Conservation (phyloP, 1,139 yeast species). For the Zygosaccharomyces pseudobailii region DNA sequence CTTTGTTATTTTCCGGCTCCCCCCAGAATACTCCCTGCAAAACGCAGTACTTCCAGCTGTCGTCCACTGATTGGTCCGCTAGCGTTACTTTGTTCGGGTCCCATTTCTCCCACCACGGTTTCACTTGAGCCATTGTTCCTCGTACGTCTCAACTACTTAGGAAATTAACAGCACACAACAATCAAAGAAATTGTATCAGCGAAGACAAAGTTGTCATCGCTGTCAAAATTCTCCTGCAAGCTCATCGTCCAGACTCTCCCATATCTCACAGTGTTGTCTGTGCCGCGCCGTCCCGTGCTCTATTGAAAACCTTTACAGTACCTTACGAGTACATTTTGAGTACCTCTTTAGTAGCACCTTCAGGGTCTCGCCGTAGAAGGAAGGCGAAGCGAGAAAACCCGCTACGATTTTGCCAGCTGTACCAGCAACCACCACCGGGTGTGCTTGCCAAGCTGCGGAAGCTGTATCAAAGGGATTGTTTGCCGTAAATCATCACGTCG, state of each 20-base stretch:
- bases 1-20: constrained; percentile 40
- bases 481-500: no score
- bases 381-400: background rate
- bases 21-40: constrained; percentile 37
- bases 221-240: background rate
- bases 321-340: background rate
- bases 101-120: constrained; percentile 16
- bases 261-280: background rate
- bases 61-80: constrained; percentile 27
- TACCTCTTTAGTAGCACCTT: background rate
- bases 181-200: background rate
- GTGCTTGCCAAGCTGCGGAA: background rate
- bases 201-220: background rate
- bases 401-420: background rate
- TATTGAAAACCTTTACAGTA: no score
- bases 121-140: background rate
- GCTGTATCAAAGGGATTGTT: no score
- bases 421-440: background rate
- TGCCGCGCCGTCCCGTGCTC: background rate
- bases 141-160: background rate
- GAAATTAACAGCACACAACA: background rate
- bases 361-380: background rate
- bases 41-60: constrained; percentile 37
- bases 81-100: constrained; percentile 20
- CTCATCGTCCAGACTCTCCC: background rate